Evolutionary conservation across 208 protist species (phyloP), one percentile per base, ranked within the genome.

Genomic region (Acanthamoeba quina): DNA sequence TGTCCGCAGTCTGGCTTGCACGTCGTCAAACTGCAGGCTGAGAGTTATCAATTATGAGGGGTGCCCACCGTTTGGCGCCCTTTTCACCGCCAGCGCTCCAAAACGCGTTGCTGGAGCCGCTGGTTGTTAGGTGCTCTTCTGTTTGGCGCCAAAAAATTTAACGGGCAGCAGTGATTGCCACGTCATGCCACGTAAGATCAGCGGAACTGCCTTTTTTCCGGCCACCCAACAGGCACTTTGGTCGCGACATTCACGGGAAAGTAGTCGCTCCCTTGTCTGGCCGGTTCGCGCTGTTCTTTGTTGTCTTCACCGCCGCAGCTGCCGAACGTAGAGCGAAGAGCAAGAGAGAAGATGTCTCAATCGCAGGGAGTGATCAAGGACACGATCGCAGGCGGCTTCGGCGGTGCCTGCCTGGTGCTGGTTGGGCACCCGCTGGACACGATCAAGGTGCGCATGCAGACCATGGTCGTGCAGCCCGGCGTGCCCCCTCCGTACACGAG

Each of bases 381-480:
- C 60, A 92, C 85, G 15, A n/a, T 94, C 88, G 83, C 80, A 6
- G 95, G 95, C 49, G 93, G 93, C 68, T 93, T 95, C 37, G 95
- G 95, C 31, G 96, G 96, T 26, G 78, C 94, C 26, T 94, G 78
- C 90, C 91, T 97, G 34, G 96, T 97, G 64, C 66, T 95, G 11
- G 90, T 92, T 9, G 96, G 96, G 24, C 96, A 97, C 74, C 96
- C 96, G 29, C 78, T 97, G 49, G 96, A 97, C 90, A 97, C 96
- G 41, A 94, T 97, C 76, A 97, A 97, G 91, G 96, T 97, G 47
- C 60, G 93, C 49, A 54, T 96, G 66, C 95, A 96, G 90, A 95
- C 92, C 19, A 95, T 95, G 92, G 54, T 54, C 15, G 26, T 56
- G 24, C 83, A 92, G n/a, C 47, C 70, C 37, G 95, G 95, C 15